Conservation (phyloP, 495 filamentous ascomycete genomes). For the Aspergillus diversus region DNA sequence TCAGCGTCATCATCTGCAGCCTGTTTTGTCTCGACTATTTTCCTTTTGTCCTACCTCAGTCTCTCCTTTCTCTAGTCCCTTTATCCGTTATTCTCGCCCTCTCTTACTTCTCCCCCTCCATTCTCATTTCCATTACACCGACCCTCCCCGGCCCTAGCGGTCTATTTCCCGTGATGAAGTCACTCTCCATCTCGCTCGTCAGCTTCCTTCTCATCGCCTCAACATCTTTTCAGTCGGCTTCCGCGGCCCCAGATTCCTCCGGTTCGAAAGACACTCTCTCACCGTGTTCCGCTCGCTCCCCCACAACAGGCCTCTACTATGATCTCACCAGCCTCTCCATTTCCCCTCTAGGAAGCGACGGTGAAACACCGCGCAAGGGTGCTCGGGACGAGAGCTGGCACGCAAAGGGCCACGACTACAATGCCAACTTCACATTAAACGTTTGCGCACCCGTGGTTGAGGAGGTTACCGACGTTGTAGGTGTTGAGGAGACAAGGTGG, state of each 20-base stretch:
- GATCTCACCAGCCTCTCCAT: conserved; percentile 80
- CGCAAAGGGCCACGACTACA: conserved; percentile 82
- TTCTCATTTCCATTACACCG: conserved; percentile 26
- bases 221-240: conserved; percentile 16
- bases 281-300: conserved; percentile 80
- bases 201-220: conserved; percentile 25
- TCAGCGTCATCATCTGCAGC: not conserved
- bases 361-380: conserved; percentile 61
- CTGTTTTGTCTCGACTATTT: not conserved
- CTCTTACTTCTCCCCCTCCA: conserved; percentile 21
- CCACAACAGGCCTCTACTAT: conserved; percentile 79
- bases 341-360: conserved; percentile 47
- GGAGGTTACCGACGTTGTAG: conserved; percentile 68
- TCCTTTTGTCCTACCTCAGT: not conserved
- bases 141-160: not conserved
- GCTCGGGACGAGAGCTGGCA: conserved; percentile 75
- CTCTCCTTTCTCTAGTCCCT: not conserved
- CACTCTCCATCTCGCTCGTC: conserved; percentile 22
- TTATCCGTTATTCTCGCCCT: conserved; percentile 1
- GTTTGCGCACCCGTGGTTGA: conserved; percentile 89
- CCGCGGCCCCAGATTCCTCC: conserved; percentile 34
- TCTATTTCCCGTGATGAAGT: conserved; percentile 27
- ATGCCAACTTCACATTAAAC: conserved; percentile 91
- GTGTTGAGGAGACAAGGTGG: conserved; percentile 65
- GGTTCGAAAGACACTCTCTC: conserved; percentile 31